These are phyloP conservation scores for Hypoxylon sp. DNA, from an alignment of 2,329 filamentous ascomycete genomes.

Conservation along the genomic window DNA sequence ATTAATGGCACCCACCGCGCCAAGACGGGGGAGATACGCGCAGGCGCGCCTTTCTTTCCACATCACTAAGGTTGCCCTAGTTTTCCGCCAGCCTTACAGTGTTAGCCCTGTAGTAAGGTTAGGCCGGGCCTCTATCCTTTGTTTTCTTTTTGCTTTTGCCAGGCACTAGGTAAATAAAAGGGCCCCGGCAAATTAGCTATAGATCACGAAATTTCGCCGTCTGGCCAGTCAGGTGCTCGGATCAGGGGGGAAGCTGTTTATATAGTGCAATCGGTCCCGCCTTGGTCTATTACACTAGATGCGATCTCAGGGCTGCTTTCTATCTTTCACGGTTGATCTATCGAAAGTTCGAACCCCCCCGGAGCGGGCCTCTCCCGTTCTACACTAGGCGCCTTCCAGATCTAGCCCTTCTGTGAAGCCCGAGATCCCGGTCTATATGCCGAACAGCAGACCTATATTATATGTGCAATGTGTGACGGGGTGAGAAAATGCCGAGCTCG, in stretches of 20 bases:
- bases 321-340: slow-evolving; percentile 1
- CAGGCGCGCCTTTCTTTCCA: slow-evolving; percentile 7
- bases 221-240: background rate
- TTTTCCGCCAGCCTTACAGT: background rate
- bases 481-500: slow-evolving; percentile 16
- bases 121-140: background rate
- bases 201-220: background rate
- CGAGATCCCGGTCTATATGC: slow-evolving; percentile 38
- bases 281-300: background rate
- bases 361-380: slow-evolving; percentile 9
- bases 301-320: slow-evolving; percentile 6
- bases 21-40: slow-evolving; percentile 33
- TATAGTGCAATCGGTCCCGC: background rate
- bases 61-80: background rate
- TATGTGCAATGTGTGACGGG: slow-evolving; percentile 18
- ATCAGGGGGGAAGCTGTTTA: background rate
- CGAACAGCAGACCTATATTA: slow-evolving; percentile 33
- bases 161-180: background rate
- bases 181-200: background rate
- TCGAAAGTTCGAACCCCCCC: background rate
- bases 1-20: slow-evolving; percentile 45
- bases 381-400: slow-evolving; percentile 19
- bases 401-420: slow-evolving; percentile 16
- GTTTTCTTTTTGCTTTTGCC: background rate
- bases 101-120: background rate